Evolutionary conservation across 805 yeast species (phyloP), one percentile per base, ranked within the genome.

Genomic region (Osmozyma mogii): DNA sequence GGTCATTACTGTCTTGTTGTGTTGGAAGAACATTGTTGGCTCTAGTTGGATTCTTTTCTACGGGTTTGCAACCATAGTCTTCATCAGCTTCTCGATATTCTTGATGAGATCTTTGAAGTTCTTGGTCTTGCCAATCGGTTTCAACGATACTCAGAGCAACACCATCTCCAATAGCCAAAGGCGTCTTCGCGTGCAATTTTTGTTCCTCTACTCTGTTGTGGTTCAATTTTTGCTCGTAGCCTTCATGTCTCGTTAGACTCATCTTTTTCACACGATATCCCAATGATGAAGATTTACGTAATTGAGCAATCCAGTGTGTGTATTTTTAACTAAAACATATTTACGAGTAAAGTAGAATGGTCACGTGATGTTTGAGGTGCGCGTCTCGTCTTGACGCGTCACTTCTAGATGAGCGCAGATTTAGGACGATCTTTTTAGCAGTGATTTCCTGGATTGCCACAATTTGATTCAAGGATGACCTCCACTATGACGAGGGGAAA

Each of bases 141-240:
- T 50, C 9, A 52, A 55, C 14, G 52, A 56, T 17, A 62, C 65
- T 32, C 60, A 73, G 9, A 57, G 68, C n/a, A 73, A 72, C 30
- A 74, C 72, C 23, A 69, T 84, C 31, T 72, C 80, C 33, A 68
- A 75, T 24, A 73, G 74, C 15, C 81, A 80, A 36, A 72, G 85
- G 39, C 79, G 84, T 53, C 72, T 82, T 36, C 74, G 96, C 42
- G 80, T 92, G 35, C 94, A 89, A 47, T 89, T 83, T 51, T 61
- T 89, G 40, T 87, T 89, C 46, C 65, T 81, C 24, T 89, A 89
- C 54, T 78, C 94, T 6, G 84, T 85, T 45, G 66, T 83, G 10
- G 67, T 87, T 47, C 97, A 89, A 61, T 71, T 82, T 14, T 47
- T 75, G 12, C 61, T 84, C 31, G 75, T 87, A 61, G 78, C 89